phyloP scores from a whole-genome alignment of 208 protist species.

The Leishmania lainsoni region DNA sequence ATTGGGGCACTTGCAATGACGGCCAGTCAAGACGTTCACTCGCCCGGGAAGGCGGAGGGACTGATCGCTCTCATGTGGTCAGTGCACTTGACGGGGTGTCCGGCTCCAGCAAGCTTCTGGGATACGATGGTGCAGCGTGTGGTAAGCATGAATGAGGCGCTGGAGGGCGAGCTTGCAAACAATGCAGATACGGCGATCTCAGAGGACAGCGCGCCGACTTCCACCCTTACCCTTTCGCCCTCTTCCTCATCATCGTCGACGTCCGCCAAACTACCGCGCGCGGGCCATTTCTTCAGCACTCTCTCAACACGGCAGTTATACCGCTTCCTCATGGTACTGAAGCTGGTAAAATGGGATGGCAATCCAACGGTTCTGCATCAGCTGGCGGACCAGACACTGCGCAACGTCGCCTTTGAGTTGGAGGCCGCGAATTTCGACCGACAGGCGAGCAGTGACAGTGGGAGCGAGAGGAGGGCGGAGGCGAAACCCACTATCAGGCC shows the following conservation, averaged over 20 bases:
- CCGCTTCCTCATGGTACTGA: constrained; percentile 64
- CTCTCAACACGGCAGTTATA: constrained; percentile 80
- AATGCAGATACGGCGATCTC: background rate
- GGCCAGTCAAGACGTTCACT: constrained; percentile 42
- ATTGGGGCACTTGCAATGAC: constrained; percentile 52
- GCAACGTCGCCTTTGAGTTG: constrained; percentile 79
- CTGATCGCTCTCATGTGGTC: constrained; percentile 75
- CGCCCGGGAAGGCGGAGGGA: constrained; percentile 35
- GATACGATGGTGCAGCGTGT: constrained; percentile 43
- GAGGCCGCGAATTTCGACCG: constrained; percentile 34
- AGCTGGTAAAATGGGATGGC: constrained; percentile 50
- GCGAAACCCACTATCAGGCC: background rate
- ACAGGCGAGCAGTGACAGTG: background rate
- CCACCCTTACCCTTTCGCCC: background rate
- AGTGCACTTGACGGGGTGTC: constrained; percentile 46
- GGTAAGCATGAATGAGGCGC: constrained; percentile 45
- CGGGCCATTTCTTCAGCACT: constrained; percentile 75
- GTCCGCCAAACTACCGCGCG: background rate
- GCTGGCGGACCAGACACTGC: constrained; percentile 66
- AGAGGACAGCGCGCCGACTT: background rate
- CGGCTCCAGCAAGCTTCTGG: constrained; percentile 71
- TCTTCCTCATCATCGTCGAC: background rate
- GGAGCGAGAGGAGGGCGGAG: background rate
- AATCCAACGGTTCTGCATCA: constrained; percentile 49
- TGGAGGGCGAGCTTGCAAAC: constrained; percentile 25